Percentiles rank a stretch among this genome's conserved stretches.
Evolutionary conservation across 345 rosid species (phyloP).

Genomic region (Aethionema arabicum): DNA sequence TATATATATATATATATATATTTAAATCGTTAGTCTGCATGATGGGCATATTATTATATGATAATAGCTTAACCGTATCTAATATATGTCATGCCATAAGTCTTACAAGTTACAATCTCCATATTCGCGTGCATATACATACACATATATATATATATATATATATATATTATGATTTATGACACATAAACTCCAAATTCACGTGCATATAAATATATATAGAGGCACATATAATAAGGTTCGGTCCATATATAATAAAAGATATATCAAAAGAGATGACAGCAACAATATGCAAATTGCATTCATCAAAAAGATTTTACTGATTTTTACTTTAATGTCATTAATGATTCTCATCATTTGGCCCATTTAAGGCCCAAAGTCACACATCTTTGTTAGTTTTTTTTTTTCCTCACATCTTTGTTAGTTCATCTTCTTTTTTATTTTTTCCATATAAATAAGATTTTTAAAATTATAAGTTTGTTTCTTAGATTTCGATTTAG

Average conservation of each 20-base stretch:
- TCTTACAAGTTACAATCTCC: constrained; percentile 14
- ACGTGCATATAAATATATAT: too few relatives aligned
- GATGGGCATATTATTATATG: too few relatives aligned
- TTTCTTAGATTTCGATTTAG: too few relatives aligned
- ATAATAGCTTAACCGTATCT: too few relatives aligned
- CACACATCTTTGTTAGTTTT: not conserved
- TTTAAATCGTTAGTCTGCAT: too few relatives aligned
- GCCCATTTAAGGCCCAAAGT: constrained; percentile 21
- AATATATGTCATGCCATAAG: constrained; percentile 3
- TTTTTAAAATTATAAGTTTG: too few relatives aligned
- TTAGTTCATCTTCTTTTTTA: not conserved
- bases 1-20: too few relatives aligned
- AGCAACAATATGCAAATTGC: constrained; percentile 2
- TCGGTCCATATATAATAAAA: too few relatives aligned
- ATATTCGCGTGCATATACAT: constrained; percentile 26
- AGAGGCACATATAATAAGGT: too few relatives aligned
- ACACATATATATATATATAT: not conserved
- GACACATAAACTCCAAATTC: too few relatives aligned
- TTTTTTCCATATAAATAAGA: not conserved
- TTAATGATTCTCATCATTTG: not conserved
- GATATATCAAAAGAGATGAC: too few relatives aligned
- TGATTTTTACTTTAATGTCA: not conserved
- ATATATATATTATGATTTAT: not conserved
- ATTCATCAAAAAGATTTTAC: not conserved
- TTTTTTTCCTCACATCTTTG: not conserved